Base-by-base conservation (phyloP, 805 yeast species). In the Kuraishia hungarica region DNA sequence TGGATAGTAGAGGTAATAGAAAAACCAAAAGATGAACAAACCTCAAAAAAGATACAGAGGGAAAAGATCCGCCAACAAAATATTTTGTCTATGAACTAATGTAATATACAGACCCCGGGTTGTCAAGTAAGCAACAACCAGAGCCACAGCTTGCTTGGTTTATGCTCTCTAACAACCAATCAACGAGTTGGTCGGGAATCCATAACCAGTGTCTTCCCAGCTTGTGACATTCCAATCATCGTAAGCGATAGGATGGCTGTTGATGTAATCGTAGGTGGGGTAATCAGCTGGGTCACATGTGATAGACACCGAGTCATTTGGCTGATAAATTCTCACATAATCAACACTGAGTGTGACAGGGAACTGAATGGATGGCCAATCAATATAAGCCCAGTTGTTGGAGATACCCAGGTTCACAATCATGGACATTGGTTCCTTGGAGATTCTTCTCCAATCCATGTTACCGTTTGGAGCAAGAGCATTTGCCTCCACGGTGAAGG, bases 351-450 rank as follows among this genome's bases (percentile, higher is more conserved):
- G 75, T 1, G 80, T 77, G 15, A 80, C 80, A 1, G 99, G 99
- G 80, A 93, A 93, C 51, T 72, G 71, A 57, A 91, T 74, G 3
- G 83, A 74, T 50, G 83, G 82, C 97, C 97, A 93, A 72, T 91
- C 93, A 58, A 93, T 93, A 69, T 88, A 89, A 7, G 94, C 89
- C 98, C 98, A 93, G 57, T 83, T 87, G 64, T 85, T 87, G 17
- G 97, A 92, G 54, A 93, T 73, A 76, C 97, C 99, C 72, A 93
- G 72, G 69, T 93, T 93, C 76, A 93, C 65, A 60, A 93, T 72
- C 58, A 93, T 79, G 1, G 96, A 79, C 97, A 93, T 91, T 60
- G 98, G 98, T 67, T 93, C 99, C 67, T 87, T 86, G 22, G 94
- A 77, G 28, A 93, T 80, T 60, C 80, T 71, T 70, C 98, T 83